Base-by-base conservation (phyloP, 225 moss, liverwort and hornwort species). In the Marchantia polymorpha region DNA sequence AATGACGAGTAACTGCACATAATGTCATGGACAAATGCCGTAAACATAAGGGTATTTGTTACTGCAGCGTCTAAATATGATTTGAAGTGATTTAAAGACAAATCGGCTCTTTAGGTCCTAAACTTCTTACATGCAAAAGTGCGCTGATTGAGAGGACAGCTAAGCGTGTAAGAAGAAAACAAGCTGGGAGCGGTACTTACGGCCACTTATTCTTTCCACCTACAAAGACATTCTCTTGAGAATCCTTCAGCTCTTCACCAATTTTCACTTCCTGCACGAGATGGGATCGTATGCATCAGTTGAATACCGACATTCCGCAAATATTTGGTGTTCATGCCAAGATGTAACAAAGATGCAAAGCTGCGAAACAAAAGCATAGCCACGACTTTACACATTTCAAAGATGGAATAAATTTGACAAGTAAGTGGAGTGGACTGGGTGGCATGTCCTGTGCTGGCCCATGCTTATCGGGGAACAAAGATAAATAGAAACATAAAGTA, bases 181-280 rank as follows among this genome's bases (percentile, higher is more conserved):
- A 39, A 61, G 61, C n/a, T 22, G 30, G 29, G 12, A 50, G 20
- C 31, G 2, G 25, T 60, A 68, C 88, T 82, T 85, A 97, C 93
- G 89, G 91, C 96, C 94, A 94, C 63, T 83, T 86, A 83, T 94
- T 97, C 75, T 93, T 86, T 64, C 96, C 94, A 67, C 94, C 96
- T 80, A 97, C 91, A 77, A 97, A 97, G 48, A 90, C 90, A 85
- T 97, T 97, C 30, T 94, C 94, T 31, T 84, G 85, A 9, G 86
- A 90, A 7, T 91, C 90, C 22, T 89, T 23, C 26, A 94, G 70
- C 75, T 96, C 92, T 2, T 91, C 69, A 73, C 96, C 96, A 84
- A 92, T 79, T 82, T 89, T 94, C 72, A 96, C 90, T 81, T 94
- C 94, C 93, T 96, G 90, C 90, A 92, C 14, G 20, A 72, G 39